Evolutionary conservation across 106 monocot species (phyloP).

Genomic region (Vanilla planifolia): DNA sequence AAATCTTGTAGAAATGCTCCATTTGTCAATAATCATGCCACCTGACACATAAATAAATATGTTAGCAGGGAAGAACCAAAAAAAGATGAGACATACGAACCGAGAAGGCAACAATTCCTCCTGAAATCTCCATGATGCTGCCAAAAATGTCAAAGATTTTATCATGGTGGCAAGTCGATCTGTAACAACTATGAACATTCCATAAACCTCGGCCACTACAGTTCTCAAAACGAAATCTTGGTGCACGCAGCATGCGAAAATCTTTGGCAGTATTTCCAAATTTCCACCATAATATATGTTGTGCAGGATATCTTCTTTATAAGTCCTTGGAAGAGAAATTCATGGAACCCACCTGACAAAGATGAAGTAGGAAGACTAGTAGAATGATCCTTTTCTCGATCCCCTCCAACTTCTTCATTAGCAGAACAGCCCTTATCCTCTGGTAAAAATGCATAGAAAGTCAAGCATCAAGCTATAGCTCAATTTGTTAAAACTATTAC

Average conservation of each 20-base stretch:
- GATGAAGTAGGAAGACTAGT: constrained; percentile 63
- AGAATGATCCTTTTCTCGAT: constrained; percentile 58
- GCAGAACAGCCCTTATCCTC: constrained; percentile 32
- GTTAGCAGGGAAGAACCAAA: constrained; percentile 71
- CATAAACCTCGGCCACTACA: constrained; percentile 49
- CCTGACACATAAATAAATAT: constrained; percentile 38
- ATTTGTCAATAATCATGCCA: constrained; percentile 14
- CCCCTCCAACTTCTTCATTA: constrained; percentile 53
- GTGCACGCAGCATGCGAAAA: constrained; percentile 42
- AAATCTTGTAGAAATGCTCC: background rate
- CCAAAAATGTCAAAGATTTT: constrained; percentile 71
- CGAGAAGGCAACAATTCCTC: constrained; percentile 73
- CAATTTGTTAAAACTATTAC: no score
- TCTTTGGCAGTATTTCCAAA: constrained; percentile 68
- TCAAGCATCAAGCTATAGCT: background rate
- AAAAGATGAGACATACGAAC: constrained; percentile 97
- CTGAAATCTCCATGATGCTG: constrained; percentile 73
- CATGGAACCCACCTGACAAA: constrained; percentile 98
- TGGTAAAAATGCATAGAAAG: background rate
- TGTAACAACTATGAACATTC: constrained; percentile 49
- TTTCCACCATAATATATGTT: constrained; percentile 78
- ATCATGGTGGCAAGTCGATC: constrained; percentile 56
- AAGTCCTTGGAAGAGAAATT: constrained; percentile 88
- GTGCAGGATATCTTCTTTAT: constrained; percentile 84
- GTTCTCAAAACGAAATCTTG: constrained; percentile 51